Percentiles rank a stretch among this genome's conserved stretches.
These are phyloP conservation scores for Papilionanthe hybrid DNA, from an alignment of 116 monocot genomes.

Conservation along the genomic window DNA sequence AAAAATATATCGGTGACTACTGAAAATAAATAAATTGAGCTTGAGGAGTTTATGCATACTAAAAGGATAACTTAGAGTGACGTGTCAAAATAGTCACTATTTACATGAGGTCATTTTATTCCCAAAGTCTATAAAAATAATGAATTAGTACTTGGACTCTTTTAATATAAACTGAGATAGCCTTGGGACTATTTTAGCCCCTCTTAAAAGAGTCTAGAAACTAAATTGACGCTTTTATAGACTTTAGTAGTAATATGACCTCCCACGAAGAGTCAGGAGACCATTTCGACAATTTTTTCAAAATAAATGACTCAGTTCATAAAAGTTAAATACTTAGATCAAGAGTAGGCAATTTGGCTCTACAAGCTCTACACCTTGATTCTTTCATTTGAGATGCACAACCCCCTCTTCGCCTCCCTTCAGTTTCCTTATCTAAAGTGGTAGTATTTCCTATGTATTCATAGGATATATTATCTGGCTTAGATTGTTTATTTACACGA, in stretches of 20 bases:
- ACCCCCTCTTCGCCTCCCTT: conserved; percentile 3
- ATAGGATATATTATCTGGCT: conserved; percentile 8
- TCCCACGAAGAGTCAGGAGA: too few species aligned
- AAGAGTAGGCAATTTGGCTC: neutral
- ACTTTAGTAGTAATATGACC: too few species aligned
- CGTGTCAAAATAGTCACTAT: too few species aligned
- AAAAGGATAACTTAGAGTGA: neutral
- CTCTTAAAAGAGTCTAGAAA: too few species aligned
- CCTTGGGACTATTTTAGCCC: too few species aligned
- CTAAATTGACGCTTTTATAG: too few species aligned
- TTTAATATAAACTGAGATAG: too few species aligned
- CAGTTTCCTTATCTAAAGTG: conserved; percentile 27
- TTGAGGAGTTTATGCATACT: conserved; percentile 17
- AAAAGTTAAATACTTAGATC: neutral
- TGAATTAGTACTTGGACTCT: too few species aligned
- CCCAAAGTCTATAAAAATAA: too few species aligned
- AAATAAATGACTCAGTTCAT: neutral
- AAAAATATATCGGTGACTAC: neutral
- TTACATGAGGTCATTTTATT: too few species aligned
- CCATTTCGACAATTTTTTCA: too few species aligned
- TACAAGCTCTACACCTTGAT: conserved; percentile 11
- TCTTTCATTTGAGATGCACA: conserved; percentile 13
- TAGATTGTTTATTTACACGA: conserved; percentile 24
- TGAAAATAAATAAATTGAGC: neutral
- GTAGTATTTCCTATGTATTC: conserved; percentile 14